Percentiles rank a stretch among this genome's conserved stretches.
These are phyloP conservation scores for Malassezia slooffiae DNA, from an alignment of 1,284 basidiomycete species.

Conservation along the genomic window DNA sequence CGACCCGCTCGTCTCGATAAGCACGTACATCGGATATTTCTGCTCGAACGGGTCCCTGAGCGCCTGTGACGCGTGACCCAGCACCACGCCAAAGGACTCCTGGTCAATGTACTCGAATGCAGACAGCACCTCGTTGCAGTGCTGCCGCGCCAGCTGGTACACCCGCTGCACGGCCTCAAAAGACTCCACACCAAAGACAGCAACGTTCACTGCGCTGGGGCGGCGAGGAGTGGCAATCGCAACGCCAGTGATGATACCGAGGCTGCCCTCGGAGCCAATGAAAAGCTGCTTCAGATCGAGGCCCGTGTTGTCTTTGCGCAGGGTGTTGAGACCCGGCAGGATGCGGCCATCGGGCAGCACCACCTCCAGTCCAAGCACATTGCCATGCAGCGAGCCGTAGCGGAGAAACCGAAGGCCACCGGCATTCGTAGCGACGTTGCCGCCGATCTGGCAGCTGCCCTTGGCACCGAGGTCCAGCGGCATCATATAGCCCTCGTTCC, in stretches of 20 bases:
- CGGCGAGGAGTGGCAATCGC: constrained; percentile 88
- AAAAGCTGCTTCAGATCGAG: constrained; percentile 98
- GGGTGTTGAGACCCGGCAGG: constrained; percentile 44
- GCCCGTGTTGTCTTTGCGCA: constrained; percentile 98
- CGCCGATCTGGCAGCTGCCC: constrained; percentile 96
- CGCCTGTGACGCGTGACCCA: constrained; percentile 53
- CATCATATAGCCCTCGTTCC: constrained; percentile 85
- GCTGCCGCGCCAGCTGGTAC: constrained; percentile 54
- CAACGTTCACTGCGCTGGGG: constrained; percentile 56
- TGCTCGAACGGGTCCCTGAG: constrained; percentile 39
- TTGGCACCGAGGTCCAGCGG: constrained; percentile 96
- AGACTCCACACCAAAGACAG: constrained; percentile 53
- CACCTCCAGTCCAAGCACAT: constrained; percentile 90
- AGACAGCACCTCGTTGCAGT: constrained; percentile 87
- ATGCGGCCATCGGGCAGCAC: constrained; percentile 92
- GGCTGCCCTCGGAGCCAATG: constrained; percentile 91
- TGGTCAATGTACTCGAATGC: constrained; percentile 96
- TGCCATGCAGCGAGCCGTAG: constrained; percentile 90
- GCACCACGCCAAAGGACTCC: constrained; percentile 70
- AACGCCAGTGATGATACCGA: constrained; percentile 88
- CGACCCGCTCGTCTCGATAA: constrained; percentile 87
- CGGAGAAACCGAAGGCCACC: constrained; percentile 85
- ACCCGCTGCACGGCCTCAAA: constrained; percentile 54
- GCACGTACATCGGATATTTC: constrained; percentile 56
- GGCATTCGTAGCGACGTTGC: constrained; percentile 94